A percentile compares a stretch with the other conserved stretches of the same genome.
phyloP scores from a whole-genome alignment of 2,329 filamentous ascomycete genomes.

The Alternaria metachromatica region DNA sequence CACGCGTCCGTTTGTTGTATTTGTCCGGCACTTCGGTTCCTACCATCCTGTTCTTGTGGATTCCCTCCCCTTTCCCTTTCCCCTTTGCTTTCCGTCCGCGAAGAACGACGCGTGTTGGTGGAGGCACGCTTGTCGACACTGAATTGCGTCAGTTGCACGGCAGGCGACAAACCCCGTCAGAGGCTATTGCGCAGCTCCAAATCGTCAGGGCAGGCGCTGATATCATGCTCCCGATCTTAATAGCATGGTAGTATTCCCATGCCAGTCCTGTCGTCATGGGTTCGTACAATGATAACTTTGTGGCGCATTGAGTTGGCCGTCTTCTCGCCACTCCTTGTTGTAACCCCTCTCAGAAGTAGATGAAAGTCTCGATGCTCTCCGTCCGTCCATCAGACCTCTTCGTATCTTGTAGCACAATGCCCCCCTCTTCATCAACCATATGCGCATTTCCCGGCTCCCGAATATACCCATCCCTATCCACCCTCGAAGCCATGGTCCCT shows the following conservation, averaged over 20 bases:
- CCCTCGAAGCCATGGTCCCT: not conserved
- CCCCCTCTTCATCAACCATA: slow-evolving; percentile 1
- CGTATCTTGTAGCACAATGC: not conserved
- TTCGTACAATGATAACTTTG: not conserved
- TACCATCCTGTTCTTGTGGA: not conserved
- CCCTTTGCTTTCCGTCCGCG: not conserved
- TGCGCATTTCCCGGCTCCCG: not conserved
- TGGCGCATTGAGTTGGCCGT: not conserved
- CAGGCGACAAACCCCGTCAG: not conserved
- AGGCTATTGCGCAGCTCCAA: not conserved
- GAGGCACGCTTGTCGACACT: no score
- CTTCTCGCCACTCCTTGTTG: not conserved
- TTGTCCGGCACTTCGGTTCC: not conserved
- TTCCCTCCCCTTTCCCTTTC: not conserved
- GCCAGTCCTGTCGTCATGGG: not conserved
- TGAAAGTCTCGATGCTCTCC: not conserved
- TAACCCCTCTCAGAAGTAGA: not conserved
- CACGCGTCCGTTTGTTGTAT: not conserved
- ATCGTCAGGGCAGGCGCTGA: not conserved
- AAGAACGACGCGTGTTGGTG: not conserved
- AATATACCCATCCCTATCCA: not conserved
- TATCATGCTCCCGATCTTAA: not conserved
- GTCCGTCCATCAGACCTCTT: not conserved
- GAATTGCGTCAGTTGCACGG: not conserved
- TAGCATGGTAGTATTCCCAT: not conserved